phyloP scores from a whole-genome alignment of 805 yeast genomes.

The Cyberlindnera nakhonratchasimensis region DNA sequence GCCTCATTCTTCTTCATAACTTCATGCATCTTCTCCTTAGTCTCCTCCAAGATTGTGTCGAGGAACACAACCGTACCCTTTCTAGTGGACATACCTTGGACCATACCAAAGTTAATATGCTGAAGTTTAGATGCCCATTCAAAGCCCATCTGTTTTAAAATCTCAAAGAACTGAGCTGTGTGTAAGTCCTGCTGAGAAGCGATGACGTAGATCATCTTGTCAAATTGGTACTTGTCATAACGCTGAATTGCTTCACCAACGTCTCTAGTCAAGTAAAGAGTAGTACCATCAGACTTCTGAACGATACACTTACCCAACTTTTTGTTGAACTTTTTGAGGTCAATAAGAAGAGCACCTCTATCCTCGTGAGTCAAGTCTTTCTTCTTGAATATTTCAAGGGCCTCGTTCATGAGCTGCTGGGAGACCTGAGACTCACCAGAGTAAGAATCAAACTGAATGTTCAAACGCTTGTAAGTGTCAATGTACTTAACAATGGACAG shows the following conservation, averaged over 20 bases:
- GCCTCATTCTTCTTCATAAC: slow-evolving; percentile 91
- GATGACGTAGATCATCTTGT: slow-evolving; percentile 93
- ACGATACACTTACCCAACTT: slow-evolving; percentile 91
- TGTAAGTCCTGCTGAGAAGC: slow-evolving; percentile 97
- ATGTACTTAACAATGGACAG: slow-evolving; percentile 82
- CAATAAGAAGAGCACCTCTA: slow-evolving; percentile 87
- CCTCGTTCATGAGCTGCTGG: slow-evolving; percentile 63
- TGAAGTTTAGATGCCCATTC: slow-evolving; percentile 79
- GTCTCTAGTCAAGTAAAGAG: slow-evolving; percentile 91
- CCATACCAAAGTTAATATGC: slow-evolving; percentile 97
- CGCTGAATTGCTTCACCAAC: slow-evolving; percentile 95
- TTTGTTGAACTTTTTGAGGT: slow-evolving; percentile 79
- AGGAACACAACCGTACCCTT: slow-evolving; percentile 98
- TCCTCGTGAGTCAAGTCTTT: slow-evolving; percentile 77
- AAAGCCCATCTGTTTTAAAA: slow-evolving; percentile 83
- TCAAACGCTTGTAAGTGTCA: slow-evolving; percentile 86
- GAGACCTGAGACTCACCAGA: slow-evolving; percentile 96
- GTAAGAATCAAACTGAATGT: slow-evolving; percentile 82
- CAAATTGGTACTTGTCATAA: slow-evolving; percentile 77
- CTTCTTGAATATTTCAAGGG: slow-evolving; percentile 57
- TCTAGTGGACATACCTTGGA: slow-evolving; percentile 97
- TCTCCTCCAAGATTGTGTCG: slow-evolving; percentile 89
- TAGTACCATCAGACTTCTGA: slow-evolving; percentile 93
- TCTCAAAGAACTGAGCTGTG: slow-evolving; percentile 89
- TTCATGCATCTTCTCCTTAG: slow-evolving; percentile 90